These are phyloP conservation scores for Fusarium piperis DNA, from an alignment of 2,329 filamentous ascomycete genomes.

Conservation along the genomic window DNA sequence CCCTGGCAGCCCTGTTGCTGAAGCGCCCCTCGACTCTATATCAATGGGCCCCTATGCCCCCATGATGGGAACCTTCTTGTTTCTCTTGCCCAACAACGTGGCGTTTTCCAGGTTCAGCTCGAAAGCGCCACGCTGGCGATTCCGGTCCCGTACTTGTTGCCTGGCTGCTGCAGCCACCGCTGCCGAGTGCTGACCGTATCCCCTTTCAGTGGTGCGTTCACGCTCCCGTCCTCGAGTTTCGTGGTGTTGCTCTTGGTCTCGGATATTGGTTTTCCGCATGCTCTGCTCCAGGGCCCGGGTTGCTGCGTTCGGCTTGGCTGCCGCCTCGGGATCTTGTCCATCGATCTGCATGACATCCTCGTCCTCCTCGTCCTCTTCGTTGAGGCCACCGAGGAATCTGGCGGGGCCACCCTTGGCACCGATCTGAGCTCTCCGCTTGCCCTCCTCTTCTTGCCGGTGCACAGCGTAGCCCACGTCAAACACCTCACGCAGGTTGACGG, in stretches of 20 bases:
- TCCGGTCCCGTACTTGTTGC: slow-evolving; percentile 76
- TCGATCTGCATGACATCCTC: slow-evolving; percentile 69
- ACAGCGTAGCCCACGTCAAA: slow-evolving; percentile 99
- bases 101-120: slow-evolving; percentile 93
- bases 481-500: slow-evolving; percentile 94
- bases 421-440: slow-evolving; percentile 88
- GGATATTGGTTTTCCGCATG: slow-evolving; percentile 83
- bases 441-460: slow-evolving; percentile 94
- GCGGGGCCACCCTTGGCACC: slow-evolving; percentile 74
- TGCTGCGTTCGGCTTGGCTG: slow-evolving; percentile 54
- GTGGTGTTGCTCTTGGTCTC: slow-evolving; percentile 53
- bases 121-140: slow-evolving; percentile 81
- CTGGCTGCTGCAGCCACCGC: slow-evolving; percentile 85
- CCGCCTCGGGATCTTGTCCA: slow-evolving; percentile 56
- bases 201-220: slow-evolving; percentile 60
- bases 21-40: slow-evolving; percentile 1
- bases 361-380: slow-evolving; percentile 67
- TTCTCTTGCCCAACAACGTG: slow-evolving; percentile 81
- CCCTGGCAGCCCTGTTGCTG: slow-evolving; percentile 14
- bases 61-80: slow-evolving; percentile 62
- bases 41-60: slow-evolving; percentile 45
- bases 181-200: slow-evolving; percentile 90
- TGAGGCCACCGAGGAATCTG: slow-evolving; percentile 68
- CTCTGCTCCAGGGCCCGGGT: slow-evolving; percentile 84
- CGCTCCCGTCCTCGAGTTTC: slow-evolving; percentile 47